Evolutionary conservation across 163 green algal species (phyloP).

Genomic region (Chlamydomonas reinhardtii): DNA sequence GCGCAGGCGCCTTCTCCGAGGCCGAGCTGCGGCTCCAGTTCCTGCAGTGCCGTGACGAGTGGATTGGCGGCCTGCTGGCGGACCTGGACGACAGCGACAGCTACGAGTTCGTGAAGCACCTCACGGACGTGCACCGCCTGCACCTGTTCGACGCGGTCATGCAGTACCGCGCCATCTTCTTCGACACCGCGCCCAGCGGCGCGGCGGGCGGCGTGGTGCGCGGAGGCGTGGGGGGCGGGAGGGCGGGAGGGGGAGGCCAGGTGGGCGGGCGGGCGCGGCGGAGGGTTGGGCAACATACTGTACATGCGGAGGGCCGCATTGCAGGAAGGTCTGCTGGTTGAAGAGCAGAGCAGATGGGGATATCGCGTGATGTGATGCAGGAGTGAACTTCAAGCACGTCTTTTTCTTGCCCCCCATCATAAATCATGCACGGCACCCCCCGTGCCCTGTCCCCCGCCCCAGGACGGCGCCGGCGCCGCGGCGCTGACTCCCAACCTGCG

Average conservation of each 20-base stretch:
- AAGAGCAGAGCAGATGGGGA: too few species aligned
- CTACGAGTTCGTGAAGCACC: constrained; percentile 93
- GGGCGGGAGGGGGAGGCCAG: too few species aligned
- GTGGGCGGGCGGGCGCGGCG: too few species aligned
- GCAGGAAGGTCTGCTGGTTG: too few species aligned
- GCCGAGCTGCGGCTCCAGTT: constrained; percentile 89
- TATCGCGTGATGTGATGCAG: too few species aligned
- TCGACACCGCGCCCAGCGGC: constrained; percentile 57
- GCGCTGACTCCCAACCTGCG: constrained; percentile 23
- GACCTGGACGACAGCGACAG: constrained; percentile 76
- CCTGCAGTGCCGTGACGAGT: constrained; percentile 79
- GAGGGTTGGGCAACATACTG: too few species aligned
- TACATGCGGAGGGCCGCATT: too few species aligned
- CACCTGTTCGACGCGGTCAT: constrained; percentile 98
- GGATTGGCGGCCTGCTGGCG: constrained; percentile 74
- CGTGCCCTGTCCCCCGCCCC: not conserved
- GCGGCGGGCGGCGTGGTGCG: constrained; percentile 25
- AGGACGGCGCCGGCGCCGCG: constrained; percentile 12
- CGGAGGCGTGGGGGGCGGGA: not conserved
- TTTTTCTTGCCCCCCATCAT: too few species aligned
- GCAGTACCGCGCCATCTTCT: constrained; percentile 98
- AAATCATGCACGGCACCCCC: not conserved
- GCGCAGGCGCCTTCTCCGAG: constrained; percentile 78
- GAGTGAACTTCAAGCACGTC: too few species aligned
- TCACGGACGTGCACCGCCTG: constrained; percentile 93